phyloP scores from a whole-genome alignment of 768 basidiomycete genomes.

The Leccinum variicolor region DNA sequence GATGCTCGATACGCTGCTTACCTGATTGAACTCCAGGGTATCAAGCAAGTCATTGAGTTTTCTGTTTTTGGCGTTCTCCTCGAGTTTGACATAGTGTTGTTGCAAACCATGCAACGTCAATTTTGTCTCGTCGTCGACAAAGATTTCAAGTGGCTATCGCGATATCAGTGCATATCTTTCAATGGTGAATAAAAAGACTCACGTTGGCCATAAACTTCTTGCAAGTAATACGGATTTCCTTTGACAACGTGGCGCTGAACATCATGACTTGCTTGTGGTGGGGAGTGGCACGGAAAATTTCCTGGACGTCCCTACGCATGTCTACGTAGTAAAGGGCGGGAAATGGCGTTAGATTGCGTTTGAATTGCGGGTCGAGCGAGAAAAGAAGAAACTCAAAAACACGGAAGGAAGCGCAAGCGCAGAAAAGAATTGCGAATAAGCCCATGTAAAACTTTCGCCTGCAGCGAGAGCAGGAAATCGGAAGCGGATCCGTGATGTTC shows the following conservation, averaged over 20 bases:
- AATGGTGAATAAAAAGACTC: slow-evolving; percentile 30
- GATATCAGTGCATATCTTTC: not conserved
- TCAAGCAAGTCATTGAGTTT: slow-evolving; percentile 96
- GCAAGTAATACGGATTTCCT: slow-evolving; percentile 96
- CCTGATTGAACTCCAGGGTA: slow-evolving; percentile 97
- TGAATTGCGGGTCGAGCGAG: slow-evolving; percentile 48
- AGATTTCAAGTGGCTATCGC: slow-evolving; percentile 94
- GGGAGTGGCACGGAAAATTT: slow-evolving; percentile 98
- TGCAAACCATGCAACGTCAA: slow-evolving; percentile 96
- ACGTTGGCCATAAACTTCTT: slow-evolving; percentile 99
- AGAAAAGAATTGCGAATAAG: slow-evolving; percentile 7
- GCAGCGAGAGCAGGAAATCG: slow-evolving; percentile 35
- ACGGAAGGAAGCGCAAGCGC: slow-evolving; percentile 21
- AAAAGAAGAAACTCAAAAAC: slow-evolving; percentile 48
- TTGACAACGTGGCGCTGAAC: slow-evolving; percentile 98
- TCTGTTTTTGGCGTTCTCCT: slow-evolving; percentile 93
- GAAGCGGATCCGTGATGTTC: slow-evolving; percentile 32
- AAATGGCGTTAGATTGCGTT: slow-evolving; percentile 62
- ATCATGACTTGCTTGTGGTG: slow-evolving; percentile 99
- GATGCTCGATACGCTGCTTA: slow-evolving; percentile 26
- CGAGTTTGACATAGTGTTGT: slow-evolving; percentile 97
- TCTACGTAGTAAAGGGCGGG: slow-evolving; percentile 62
- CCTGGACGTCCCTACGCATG: slow-evolving; percentile 99
- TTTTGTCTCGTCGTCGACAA: slow-evolving; percentile 99
- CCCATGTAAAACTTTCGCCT: slow-evolving; percentile 17